These are phyloP conservation scores for Gleditsia sinensis DNA, from an alignment of 306 rosid species.

Conservation along the genomic window DNA sequence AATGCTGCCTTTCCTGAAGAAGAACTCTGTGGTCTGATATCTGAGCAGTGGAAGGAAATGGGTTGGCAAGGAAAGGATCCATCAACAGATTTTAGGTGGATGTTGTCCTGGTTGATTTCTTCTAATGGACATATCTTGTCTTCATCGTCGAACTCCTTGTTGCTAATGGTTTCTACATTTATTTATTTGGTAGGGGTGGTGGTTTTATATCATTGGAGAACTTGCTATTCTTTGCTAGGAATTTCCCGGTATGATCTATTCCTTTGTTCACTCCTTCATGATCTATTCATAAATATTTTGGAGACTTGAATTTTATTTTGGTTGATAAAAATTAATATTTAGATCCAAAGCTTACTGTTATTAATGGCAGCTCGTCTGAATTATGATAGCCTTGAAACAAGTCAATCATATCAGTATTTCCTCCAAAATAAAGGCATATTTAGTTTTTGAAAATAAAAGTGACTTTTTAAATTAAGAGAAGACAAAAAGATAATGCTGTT, in stretches of 20 bases:
- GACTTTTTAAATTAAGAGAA: not conserved
- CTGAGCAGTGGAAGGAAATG: conserved; percentile 99
- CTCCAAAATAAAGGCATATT: not conserved
- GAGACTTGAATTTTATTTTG: conserved; percentile 4
- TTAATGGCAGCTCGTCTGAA: not conserved
- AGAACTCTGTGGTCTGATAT: conserved; percentile 80
- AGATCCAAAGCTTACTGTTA: not conserved
- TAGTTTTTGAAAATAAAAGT: not conserved
- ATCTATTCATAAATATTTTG: conserved; percentile 19
- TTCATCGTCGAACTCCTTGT: not conserved
- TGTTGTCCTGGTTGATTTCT: conserved; percentile 19
- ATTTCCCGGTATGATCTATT: conserved; percentile 73
- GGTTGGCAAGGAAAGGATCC: conserved; percentile 99
- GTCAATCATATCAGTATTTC: not conserved
- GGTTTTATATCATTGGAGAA: conserved; percentile 98
- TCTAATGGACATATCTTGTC: conserved; percentile 21
- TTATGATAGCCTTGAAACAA: not conserved
- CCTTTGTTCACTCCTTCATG: conserved; percentile 18
- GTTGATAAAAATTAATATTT: not conserved
- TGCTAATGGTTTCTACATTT: conserved; percentile 40
- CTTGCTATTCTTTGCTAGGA: conserved; percentile 82
- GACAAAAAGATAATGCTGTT: not conserved
- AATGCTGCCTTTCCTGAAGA: conserved; percentile 88
- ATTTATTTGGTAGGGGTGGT: conserved; percentile 82
- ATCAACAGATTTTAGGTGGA: conserved; percentile 96